These are phyloP conservation scores for Thielaviopsis cerberus DNA, from an alignment of 2,329 filamentous ascomycete genomes.

Conservation along the genomic window DNA sequence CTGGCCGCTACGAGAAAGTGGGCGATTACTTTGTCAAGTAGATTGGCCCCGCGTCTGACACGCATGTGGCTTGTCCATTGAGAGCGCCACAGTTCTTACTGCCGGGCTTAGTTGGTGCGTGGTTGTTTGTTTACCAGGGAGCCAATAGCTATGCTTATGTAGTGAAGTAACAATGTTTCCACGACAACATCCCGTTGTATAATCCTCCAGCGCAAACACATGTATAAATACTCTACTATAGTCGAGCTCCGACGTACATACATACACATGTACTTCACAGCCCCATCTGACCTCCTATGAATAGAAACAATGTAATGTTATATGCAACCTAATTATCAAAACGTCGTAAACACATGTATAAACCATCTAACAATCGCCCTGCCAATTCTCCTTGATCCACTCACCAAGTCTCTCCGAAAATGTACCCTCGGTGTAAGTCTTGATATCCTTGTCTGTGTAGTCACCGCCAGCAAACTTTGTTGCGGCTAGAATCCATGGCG, in stretches of 20 bases:
- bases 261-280: neutral
- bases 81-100: neutral
- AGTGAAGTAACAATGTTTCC: too few relatives aligned
- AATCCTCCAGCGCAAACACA: too few relatives aligned
- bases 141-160: too few relatives aligned
- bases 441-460: constrained; percentile 29
- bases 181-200: too few relatives aligned
- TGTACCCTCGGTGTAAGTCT: constrained; percentile 32
- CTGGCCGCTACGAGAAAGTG: neutral
- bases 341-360: neutral
- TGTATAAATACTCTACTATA: neutral
- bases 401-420: constrained; percentile 36
- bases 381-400: constrained; percentile 44
- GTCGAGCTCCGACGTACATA: neutral
- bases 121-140: too few relatives aligned
- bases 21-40: neutral
- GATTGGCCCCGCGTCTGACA: neutral
- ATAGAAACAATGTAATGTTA: neutral
- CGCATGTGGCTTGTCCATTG: neutral
- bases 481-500: constrained; percentile 62
- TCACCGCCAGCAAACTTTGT: constrained; percentile 41
- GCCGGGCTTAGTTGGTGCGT: too few relatives aligned
- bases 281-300: neutral
- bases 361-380: constrained; percentile 23
- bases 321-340: neutral